phyloP scores from a whole-genome alignment of 306 rosid genomes.

The Lathyrus sativus region DNA sequence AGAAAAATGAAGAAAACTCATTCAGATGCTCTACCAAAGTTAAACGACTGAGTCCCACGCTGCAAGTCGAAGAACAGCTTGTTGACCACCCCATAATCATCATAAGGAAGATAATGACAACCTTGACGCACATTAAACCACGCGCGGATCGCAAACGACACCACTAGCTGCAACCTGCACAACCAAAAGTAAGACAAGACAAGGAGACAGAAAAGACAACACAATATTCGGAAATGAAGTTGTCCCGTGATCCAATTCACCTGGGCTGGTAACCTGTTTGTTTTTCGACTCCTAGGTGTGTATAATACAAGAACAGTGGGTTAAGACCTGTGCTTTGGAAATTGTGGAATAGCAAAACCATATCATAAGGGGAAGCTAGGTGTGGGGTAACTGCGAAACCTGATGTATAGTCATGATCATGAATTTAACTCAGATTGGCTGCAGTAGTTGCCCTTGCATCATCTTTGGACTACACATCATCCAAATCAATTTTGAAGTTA shows the following conservation, averaged over 20 bases:
- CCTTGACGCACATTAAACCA: too few species aligned
- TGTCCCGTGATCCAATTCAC: slow-evolving; percentile 12
- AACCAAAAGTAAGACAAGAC: slow-evolving; percentile 34
- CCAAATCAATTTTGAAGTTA: too few species aligned
- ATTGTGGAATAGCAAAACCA: slow-evolving; percentile 21
- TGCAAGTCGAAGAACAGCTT: too few species aligned
- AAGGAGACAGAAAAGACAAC: slow-evolving; percentile 30
- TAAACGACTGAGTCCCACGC: too few species aligned
- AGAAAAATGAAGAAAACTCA: too few species aligned
- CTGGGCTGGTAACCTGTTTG: slow-evolving; percentile 10
- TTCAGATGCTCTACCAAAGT: too few species aligned
- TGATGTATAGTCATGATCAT: background rate
- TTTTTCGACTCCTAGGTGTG: background rate
- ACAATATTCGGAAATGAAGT: slow-evolving; percentile 22
- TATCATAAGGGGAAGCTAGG: background rate
- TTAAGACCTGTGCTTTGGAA: slow-evolving; percentile 10
- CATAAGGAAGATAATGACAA: too few species aligned
- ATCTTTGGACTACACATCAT: too few species aligned
- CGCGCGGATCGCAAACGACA: too few species aligned
- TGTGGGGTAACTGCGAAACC: background rate
- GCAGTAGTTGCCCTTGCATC: too few species aligned
- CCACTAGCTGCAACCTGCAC: too few species aligned
- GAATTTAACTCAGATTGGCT: background rate
- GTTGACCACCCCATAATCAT: too few species aligned
- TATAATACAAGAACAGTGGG: background rate